Evolutionary conservation across 352 stramenopile genomes (phyloP), one percentile per base, ranked within the genome.

Genomic region (Globisporangium polare): DNA sequence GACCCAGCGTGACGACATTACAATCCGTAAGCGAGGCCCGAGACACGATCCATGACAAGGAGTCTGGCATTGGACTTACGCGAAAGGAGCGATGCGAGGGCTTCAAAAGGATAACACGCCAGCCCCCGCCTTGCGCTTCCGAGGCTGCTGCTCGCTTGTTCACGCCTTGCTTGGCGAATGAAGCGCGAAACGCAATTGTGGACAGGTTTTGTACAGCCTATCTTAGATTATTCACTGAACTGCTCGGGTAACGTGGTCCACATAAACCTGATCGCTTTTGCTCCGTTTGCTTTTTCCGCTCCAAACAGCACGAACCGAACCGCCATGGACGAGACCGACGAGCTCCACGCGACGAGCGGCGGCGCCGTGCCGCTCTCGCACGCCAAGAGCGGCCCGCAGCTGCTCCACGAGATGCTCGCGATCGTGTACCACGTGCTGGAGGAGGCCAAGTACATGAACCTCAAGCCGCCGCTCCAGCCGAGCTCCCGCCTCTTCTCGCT

Each of bases 381-480:
- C 37, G 49, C 59, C 24, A 83, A 84, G 69, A 77, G 74, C 64
- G 77, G 78, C 2, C 59, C 71, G 56, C 80, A 90, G 58, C 65
- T 86, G 53, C 71, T 92, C 22, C 76, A 86, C 31, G 74, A 89
- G 37, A 74, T 92, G 49, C 70, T 92, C 13, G 78, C 83, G 31
- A 84, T 92, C 60, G 77, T 78, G 22, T 90, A 83, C 59, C 83
- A 90, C 43, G 80, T 92, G 55, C 80, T 92, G 22, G 80, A 89
- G 60, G 85, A 94, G 68, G 81, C 75, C 61, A 90, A 90, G 67
- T 70, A 92, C 68, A 85, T 92, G 69, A 94, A 94, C 65, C 72
- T 92, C 22, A 92, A 90, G 69, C 81, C 83, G 24, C 85, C 85
- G 29, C 78, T 94, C 1, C 85, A 89, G 56, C 79, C 83, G 29